Evolutionary conservation across 2,329 filamentous ascomycete genomes (phyloP), one percentile per base, ranked within the genome.

Genomic region (Trichophyton equinum): DNA sequence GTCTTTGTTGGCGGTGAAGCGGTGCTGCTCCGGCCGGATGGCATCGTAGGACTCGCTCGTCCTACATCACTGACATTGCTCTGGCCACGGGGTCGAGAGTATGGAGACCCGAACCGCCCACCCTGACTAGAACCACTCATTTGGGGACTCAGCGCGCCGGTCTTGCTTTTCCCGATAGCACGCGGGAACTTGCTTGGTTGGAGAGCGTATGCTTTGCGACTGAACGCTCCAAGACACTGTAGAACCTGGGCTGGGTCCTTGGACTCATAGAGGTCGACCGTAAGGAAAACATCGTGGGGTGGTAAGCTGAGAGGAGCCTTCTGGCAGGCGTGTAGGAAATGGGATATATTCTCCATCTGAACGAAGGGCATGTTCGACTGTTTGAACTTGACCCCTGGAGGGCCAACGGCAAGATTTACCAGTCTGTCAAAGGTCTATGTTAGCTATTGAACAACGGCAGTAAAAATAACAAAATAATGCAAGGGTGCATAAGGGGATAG

Each of bases 291-390:
- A 75, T 99, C 94, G 77, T 99, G 94, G 53, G 91, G 86, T 62
- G 89, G 91, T 62, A 99, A 84, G 74, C 86, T 91, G 59, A 99
- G 79, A 0, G 94, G 94, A 27, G 88, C 84, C 58, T 83, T 79
- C 74, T 96, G 89, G 78, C 91, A 95, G 63, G 90, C 91, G 69
- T 84, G 85, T 60, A 99, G 84, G 76, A 96, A 99, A 71, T 95
- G 89, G 3, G 91, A 95, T 70, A 99, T 96, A 73, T 99, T 99
- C 74, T 99, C 94, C 91, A 97, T 97, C 75, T 99, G 94, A 46
- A 97, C 92, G 72, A 99, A 99, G 0, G 94, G 94, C 92, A 97
- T 97, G 46, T 85, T 77, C 0, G 91, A 96, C 71, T 87, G 81
- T 76, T 97, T 97, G 82, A 88, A 97, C 73, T 87, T 90, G 75